phyloP scores from a whole-genome alignment of 176 grass and related monocot genomes.

The Avena eriantha region DNA sequence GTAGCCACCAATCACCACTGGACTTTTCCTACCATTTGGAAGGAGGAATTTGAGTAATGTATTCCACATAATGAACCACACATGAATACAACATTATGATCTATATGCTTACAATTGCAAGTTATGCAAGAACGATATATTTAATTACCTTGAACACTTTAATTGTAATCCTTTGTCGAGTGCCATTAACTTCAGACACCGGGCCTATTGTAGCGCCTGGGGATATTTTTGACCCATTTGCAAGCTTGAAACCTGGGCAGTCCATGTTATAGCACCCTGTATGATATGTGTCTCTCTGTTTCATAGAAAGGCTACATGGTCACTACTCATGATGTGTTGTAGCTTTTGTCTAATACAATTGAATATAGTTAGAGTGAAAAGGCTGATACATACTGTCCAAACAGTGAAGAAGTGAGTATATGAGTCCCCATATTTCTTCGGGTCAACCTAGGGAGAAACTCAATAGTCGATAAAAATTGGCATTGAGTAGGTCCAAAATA shows the following conservation, averaged over 20 bases:
- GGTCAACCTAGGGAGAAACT: neutral
- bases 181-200: neutral
- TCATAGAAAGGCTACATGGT: neutral
- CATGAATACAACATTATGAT: neutral
- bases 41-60: neutral
- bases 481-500: neutral
- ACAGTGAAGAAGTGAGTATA: neutral
- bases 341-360: neutral
- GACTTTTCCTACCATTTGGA: neutral
- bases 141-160: conserved; percentile 14
- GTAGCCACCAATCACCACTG: neutral
- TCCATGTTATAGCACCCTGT: neutral
- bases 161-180: neutral
- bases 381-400: neutral
- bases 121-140: neutral
- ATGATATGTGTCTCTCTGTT: neutral
- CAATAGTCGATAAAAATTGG: no score
- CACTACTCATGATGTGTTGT: neutral
- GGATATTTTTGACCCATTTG: neutral
- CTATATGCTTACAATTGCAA: neutral
- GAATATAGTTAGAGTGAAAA: neutral
- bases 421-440: neutral
- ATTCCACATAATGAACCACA: neutral
- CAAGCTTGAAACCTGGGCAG: neutral
- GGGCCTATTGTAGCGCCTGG: neutral